phyloP scores from a whole-genome alignment of 192 early-diverging fungal species.

The Glomus cerebriforme region DNA sequence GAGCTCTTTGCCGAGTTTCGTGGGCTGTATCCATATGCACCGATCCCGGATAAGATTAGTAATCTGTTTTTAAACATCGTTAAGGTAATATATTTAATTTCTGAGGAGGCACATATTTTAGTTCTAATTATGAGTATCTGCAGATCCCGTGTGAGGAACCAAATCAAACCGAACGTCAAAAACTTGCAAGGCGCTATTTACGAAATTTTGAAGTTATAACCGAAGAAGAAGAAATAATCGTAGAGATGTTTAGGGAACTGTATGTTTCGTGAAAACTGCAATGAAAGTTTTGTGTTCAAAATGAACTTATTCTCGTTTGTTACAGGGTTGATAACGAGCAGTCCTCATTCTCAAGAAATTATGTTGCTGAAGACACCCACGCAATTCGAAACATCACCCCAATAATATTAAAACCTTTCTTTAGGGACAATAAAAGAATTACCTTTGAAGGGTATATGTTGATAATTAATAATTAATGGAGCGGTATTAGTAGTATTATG shows the following conservation, averaged over 20 bases:
- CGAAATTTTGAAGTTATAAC: conserved; percentile 1
- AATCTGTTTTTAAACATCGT: neutral
- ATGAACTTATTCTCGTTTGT: conserved; percentile 9
- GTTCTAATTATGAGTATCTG: conserved; percentile 3
- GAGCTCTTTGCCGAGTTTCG: conserved; percentile 16
- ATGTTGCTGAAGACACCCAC: conserved; percentile 1
- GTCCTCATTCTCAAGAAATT: conserved; percentile 9
- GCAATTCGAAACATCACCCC: neutral
- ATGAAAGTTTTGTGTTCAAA: neutral
- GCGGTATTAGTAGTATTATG: no score
- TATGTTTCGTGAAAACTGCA: neutral
- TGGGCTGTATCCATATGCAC: conserved; percentile 5
- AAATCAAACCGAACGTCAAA: conserved; percentile 15
- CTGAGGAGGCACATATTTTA: neutral
- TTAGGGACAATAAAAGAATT: conserved; percentile 13
- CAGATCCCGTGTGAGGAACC: conserved; percentile 20
- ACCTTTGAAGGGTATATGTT: conserved; percentile 10
- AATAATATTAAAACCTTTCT: conserved; percentile 12
- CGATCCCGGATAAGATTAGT: conserved; percentile 15
- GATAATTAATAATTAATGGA: conserved; percentile 8
- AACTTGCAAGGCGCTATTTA: conserved; percentile 13
- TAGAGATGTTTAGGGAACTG: conserved; percentile 23
- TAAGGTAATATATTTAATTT: conserved; percentile 8
- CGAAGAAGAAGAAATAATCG: conserved; percentile 23
- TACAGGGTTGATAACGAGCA: conserved; percentile 20